Base-by-base conservation (phyloP, 2,329 filamentous ascomycete genomes). In the Colletotrichum noveboracense region DNA sequence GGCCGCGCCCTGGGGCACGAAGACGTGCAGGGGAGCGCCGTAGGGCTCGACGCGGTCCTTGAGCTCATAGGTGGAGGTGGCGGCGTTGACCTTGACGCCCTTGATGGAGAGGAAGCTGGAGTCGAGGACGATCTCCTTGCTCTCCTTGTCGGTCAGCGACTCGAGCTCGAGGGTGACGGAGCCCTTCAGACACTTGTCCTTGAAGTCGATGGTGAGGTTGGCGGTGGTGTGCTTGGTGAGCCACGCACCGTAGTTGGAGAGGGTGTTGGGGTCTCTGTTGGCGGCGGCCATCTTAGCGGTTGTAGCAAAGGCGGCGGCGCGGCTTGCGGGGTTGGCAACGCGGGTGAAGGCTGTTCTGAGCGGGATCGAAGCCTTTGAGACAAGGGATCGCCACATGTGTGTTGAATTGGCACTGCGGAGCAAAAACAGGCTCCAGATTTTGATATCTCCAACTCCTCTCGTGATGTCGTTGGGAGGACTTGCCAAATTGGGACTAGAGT, bases 201-300 rank as follows among this genome's bases (percentile, higher is more conserved):
- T 91, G 83, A 98, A 99, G 81, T 98, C 93, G 80, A 98, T 93
- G 79, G 92, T 92, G 81, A 98, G 92, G 84, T 94, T 92, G 74
- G 95, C 94, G 24, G 91, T 93, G 24, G 95, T 97, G 87, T 98
- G 96, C 83, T 90, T 93, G 21, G 95, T 98, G 76, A 91, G 89
- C 93, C 95, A 98, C 71, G 94, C 93, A 84, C 95, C 93, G 86
- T 98, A 98, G 88, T 98, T 98, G 82, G 95, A 94, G 75, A 97
- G 87, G 30, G 97, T 98, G 84, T 96, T 97, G 69, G 96, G 96
- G 86, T 98, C 96, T 81, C 95, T 91, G 66, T 88, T 80, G 70
- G 78, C 78, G 61, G 74, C 28, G 61, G 74, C 28, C 73, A 75
- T 75, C 43, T 68, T 75, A 48, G 74, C 74, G 58, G 74, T 68